Conservation (phyloP, 2,329 filamentous ascomycete species). For the Pseudocercospora cruenta region DNA sequence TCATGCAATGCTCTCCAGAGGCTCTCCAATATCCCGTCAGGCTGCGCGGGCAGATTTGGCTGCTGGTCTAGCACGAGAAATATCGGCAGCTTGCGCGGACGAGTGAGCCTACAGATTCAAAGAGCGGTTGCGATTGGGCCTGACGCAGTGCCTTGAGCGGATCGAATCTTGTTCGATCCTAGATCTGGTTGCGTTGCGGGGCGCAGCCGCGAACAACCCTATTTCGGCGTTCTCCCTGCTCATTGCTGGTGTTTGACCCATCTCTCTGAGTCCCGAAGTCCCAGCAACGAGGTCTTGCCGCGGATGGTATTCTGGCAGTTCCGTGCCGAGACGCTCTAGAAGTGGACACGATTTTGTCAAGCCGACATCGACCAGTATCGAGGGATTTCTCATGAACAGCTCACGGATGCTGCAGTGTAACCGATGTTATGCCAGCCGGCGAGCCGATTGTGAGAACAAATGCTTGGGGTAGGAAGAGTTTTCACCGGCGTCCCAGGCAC, state of each 20-base stretch:
- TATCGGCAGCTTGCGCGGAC: background rate
- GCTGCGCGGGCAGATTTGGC: background rate
- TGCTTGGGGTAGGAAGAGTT: background rate
- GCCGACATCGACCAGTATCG: background rate
- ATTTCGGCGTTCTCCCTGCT: background rate
- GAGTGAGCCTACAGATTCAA: background rate
- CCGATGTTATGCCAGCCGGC: conserved; percentile 1
- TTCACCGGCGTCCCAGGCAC: background rate
- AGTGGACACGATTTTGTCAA: background rate
- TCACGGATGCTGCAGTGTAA: background rate
- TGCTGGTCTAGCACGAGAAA: too few species aligned
- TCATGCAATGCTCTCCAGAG: too few species aligned
- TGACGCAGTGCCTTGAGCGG: background rate
- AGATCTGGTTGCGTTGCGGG: conserved; percentile 10
- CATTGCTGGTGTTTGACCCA: conserved; percentile 1
- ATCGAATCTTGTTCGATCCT: conserved; percentile 7
- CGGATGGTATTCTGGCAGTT: background rate
- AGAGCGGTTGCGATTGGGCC: background rate
- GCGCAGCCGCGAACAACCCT: background rate
- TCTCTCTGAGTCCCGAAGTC: background rate
- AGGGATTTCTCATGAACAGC: background rate
- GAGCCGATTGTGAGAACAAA: background rate
- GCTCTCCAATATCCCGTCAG: too few species aligned
- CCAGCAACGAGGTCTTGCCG: conserved; percentile 1
- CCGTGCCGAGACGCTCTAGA: background rate